Percentiles rank a stretch among this genome's conserved stretches.
These are phyloP conservation scores for Cryptococcus sp. DNA, from an alignment of 1,284 basidiomycete genomes.

Conservation along the genomic window DNA sequence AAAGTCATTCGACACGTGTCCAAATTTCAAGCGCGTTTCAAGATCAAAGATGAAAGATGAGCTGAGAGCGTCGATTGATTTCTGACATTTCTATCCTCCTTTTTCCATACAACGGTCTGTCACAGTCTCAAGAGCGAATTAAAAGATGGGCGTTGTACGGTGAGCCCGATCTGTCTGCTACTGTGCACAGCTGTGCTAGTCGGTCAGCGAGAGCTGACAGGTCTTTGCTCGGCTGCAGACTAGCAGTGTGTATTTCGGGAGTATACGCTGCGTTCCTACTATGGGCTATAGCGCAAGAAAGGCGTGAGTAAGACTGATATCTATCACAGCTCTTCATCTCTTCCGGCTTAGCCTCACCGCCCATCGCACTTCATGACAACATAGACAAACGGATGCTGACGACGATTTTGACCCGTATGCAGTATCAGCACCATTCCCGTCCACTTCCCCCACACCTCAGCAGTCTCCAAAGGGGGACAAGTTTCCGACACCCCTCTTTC, in stretches of 20 bases:
- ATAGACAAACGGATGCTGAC: too few relatives aligned
- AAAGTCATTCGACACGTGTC: too few relatives aligned
- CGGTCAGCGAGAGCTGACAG: not conserved
- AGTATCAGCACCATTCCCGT: constrained; percentile 83
- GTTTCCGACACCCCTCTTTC: constrained; percentile 83
- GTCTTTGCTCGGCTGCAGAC: constrained; percentile 19
- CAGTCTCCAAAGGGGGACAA: constrained; percentile 61
- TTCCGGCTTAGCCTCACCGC: not conserved
- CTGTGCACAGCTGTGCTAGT: not conserved
- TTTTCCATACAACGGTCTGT: too few relatives aligned
- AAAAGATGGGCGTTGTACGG: constrained; percentile 13
- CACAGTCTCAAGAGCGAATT: too few relatives aligned
- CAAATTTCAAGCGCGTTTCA: too few relatives aligned
- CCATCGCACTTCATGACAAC: too few relatives aligned
- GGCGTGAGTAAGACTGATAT: constrained; percentile 60
- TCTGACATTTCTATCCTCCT: too few relatives aligned
- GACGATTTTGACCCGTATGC: too few relatives aligned
- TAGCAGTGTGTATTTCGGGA: constrained; percentile 49
- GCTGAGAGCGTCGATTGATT: too few relatives aligned
- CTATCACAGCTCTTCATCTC: too few relatives aligned
- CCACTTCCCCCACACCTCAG: constrained; percentile 55
- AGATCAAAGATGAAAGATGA: too few relatives aligned
- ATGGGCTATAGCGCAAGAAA: constrained; percentile 90
- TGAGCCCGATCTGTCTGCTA: not conserved
- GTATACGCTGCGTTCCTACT: constrained; percentile 58